Conservation (phyloP, 2,329 filamentous ascomycete genomes). For the Neonectria hederae region DNA sequence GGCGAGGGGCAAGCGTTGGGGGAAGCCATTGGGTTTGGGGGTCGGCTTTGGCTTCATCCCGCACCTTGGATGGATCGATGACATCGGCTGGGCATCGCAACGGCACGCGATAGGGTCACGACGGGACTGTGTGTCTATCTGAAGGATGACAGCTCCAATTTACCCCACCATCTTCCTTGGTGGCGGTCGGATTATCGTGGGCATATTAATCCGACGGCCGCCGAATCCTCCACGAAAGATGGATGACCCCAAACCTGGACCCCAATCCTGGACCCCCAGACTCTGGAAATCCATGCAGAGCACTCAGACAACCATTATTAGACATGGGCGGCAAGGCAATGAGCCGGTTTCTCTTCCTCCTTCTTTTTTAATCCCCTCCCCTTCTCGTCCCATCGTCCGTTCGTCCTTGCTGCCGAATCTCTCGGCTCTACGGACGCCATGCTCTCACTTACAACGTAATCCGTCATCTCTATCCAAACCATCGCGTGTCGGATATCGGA, state of each 20-base stretch:
- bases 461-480: slow-evolving; percentile 1
- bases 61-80: slow-evolving; percentile 21
- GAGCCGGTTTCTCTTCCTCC: not conserved
- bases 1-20: slow-evolving; percentile 29
- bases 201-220: slow-evolving; percentile 31
- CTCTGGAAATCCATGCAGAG: too few species aligned
- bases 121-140: too few species aligned
- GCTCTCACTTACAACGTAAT: not conserved
- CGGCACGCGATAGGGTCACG: slow-evolving; percentile 34
- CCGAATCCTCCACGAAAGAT: slow-evolving; percentile 40
- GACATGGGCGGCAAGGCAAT: slow-evolving; percentile 11
- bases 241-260: slow-evolving; percentile 24
- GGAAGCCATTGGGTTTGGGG: slow-evolving; percentile 33
- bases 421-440: slow-evolving; percentile 11
- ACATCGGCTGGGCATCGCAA: slow-evolving; percentile 28
- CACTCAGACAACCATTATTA: too few species aligned
- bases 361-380: not conserved
- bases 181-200: slow-evolving; percentile 36
- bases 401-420: slow-evolving; percentile 1
- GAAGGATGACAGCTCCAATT: too few species aligned
- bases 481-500: slow-evolving; percentile 34
- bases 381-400: not conserved
- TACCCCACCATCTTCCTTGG: slow-evolving; percentile 24
- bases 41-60: slow-evolving; percentile 21
- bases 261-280: slow-evolving; percentile 9